Base-by-base conservation (phyloP, 2,329 filamentous ascomycete species). In the Stenocarpella maydis region DNA sequence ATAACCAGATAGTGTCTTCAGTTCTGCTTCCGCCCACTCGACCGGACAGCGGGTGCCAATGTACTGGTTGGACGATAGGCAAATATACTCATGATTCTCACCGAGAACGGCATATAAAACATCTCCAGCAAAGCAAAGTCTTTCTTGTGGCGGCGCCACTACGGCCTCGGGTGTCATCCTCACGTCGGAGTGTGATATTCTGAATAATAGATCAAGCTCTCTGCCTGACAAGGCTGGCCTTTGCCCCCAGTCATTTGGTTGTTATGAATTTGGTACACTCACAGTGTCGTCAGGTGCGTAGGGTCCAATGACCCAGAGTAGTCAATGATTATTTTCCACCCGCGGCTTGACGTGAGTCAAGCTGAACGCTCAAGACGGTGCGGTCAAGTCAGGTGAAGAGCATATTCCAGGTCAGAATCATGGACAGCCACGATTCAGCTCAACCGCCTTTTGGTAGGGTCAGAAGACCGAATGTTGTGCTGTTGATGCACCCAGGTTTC, bases 271-370 rank as follows among this genome's bases (percentile, higher is more conserved):
- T n/a, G 26, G 17, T 47, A 17, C n/a, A 31, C 39, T 24, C 37
- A 15, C n/a, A 39, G 26, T 28, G 15, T 24, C 39, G 28, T 60
- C 26, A 21, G n/a, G 41, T 47, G 41, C 26, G 24, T 19, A 31
- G 55, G 41, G 24, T 34, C 47, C 41, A 61, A 47, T 61, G 58
- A 61, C 58, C 19, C 24, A 45, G 37, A 61, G 15, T 26, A 47
- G 58, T 34, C 58, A 26, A 61, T 61, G 58, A 61, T 41, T 45
- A 31, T 26, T 39, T 21, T 19, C 12, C 26, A 47, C 31, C n/a
- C n/a, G n/a, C 41, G 3, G 15, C 37, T 45, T 45, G 37, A 47
- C 41, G 10, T 61, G 19, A 15, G 24, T 61, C 26, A 47, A 61
- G 58, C 41, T 61, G 26, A 34, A 34, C 26, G 26, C 58, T 47